Base-by-base conservation (phyloP, 495 filamentous ascomycete species). In the Aspergillus asperescens region DNA sequence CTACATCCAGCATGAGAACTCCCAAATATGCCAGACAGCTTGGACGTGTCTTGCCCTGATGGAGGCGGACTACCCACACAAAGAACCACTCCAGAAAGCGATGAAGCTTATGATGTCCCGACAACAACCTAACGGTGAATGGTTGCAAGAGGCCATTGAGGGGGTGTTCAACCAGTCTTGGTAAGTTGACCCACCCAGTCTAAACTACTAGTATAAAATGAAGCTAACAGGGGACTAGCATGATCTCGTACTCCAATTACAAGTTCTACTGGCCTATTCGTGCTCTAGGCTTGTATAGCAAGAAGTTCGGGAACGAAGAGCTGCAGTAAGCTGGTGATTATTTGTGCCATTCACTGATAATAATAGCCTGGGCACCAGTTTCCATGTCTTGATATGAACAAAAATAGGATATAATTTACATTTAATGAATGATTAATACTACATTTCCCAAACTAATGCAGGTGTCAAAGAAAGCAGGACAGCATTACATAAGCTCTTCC, bases 201-300 rank as follows among this genome's bases (percentile, higher is more conserved):
- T 1, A 39, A 18, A 8, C 8, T 10, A 8, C 31, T 43, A 73
- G 67, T 69, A 85, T 87, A 80, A 89, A 87, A 42, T 82, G 81
- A 24, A 89, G 90, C 75, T 94, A 88, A 65, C 50, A 13, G 27
- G 7, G 9, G 46, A 52, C 24, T 59, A 88, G 85, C 70, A 97
- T 97, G 92, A 98, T 98, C 50, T 93, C 92, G 4, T 98, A 98
- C 63, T 93, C 93, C 51, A 98, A 98, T 72, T 98, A 98, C 77
- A 98, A 98, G 75, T 91, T 95, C 68, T 87, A 85, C 47, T 98
- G 96, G 69, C 84, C 93, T 6, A 90, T 96, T 59, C 94, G 92
- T 61, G 93, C 93, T 5, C 65, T 98, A 24, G 93, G 93, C 7
- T 82, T 95, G 79, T 98, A 85, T 73, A 85, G 87, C 13, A 80